Conservation (phyloP, 768 basidiomycete genomes). For the Trametes cingulata region DNA sequence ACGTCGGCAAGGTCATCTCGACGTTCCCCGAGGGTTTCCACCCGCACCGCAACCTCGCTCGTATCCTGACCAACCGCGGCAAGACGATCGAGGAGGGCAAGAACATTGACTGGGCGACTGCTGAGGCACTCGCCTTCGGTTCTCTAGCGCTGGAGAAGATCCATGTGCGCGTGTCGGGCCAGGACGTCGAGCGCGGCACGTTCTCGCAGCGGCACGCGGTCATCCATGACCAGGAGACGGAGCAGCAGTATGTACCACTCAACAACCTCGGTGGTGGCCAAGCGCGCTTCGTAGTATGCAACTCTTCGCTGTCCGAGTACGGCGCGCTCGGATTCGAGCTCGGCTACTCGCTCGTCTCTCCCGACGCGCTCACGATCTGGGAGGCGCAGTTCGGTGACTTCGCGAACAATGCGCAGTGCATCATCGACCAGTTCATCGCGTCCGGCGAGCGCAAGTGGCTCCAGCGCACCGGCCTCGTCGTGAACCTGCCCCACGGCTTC, state of each 20-base stretch:
- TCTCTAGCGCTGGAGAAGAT: slow-evolving; percentile 89
- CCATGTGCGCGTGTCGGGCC: slow-evolving; percentile 94
- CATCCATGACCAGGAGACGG: slow-evolving; percentile 92
- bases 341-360: slow-evolving; percentile 97
- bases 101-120: slow-evolving; percentile 97
- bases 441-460: slow-evolving; percentile 98
- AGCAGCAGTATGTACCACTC: slow-evolving; percentile 86
- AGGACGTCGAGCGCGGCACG: slow-evolving; percentile 98
- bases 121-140: slow-evolving; percentile 95
- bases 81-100: slow-evolving; percentile 90
- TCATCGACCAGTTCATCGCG: slow-evolving; percentile 98
- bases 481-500: slow-evolving; percentile 92
- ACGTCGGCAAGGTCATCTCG: slow-evolving; percentile 85
- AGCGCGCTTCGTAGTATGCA: slow-evolving; percentile 93
- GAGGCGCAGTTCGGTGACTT: slow-evolving; percentile 99
- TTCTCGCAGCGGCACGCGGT: slow-evolving; percentile 99
- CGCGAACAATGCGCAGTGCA: slow-evolving; percentile 95
- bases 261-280: slow-evolving; percentile 87
- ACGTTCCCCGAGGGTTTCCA: slow-evolving; percentile 82
- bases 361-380: slow-evolving; percentile 92
- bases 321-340: slow-evolving; percentile 96
- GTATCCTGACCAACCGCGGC: slow-evolving; percentile 87
- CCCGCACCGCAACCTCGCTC: slow-evolving; percentile 89
- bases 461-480: slow-evolving; percentile 87
- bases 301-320: slow-evolving; percentile 95